Conservation (phyloP, 169 alveolate species). For the Plasmodium inui region DNA sequence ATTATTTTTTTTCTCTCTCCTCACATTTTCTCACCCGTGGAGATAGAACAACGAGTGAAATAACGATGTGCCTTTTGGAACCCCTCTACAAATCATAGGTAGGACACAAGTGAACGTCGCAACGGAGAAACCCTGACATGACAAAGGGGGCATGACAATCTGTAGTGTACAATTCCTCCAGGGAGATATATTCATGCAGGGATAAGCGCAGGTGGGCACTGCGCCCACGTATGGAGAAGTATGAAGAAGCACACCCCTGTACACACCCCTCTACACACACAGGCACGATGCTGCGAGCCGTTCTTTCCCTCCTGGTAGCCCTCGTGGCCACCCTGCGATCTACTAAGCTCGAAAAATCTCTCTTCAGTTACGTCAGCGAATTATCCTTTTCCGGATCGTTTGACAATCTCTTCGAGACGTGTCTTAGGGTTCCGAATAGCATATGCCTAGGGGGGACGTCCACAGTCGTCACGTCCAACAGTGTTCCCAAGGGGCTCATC, state of each 20-base stretch:
- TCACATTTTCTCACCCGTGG: not conserved
- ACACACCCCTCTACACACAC: not conserved
- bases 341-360: conserved; percentile 11
- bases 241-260: not conserved
- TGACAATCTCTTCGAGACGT: conserved; percentile 43
- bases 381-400: conserved; percentile 25
- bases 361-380: conserved; percentile 42
- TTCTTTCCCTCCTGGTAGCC: not conserved
- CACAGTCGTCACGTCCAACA: conserved; percentile 27
- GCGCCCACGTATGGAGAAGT: not conserved
- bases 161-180: not conserved
- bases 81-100: not conserved
- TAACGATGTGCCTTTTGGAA: not conserved
- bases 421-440: conserved; percentile 37
- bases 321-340: not conserved
- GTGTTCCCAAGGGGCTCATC: conserved; percentile 40
- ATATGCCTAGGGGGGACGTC: conserved; percentile 39
- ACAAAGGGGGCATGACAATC: no score
- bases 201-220: not conserved
- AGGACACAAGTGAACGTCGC: not conserved
- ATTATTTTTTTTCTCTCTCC: not conserved
- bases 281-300: not conserved
- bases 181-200: not conserved
- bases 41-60: not conserved
- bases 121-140: not conserved